Percentiles rank a stretch among this genome's conserved stretches.
Evolutionary conservation across 2,329 filamentous ascomycete species (phyloP).

Genomic region (Microdochium bolleyi): DNA sequence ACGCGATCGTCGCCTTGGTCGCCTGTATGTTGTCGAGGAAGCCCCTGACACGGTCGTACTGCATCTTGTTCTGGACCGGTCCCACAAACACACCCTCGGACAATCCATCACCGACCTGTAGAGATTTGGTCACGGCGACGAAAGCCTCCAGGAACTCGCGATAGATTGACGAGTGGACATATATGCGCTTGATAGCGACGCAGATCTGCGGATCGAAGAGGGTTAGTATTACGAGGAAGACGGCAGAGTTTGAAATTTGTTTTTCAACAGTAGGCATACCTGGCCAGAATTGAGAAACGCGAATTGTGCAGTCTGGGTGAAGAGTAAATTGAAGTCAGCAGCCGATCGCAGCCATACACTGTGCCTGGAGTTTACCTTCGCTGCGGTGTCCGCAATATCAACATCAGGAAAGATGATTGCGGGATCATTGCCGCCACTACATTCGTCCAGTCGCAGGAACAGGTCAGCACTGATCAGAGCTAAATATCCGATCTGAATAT

Average conservation of each 20-base stretch:
- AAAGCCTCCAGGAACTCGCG: constrained; percentile 32
- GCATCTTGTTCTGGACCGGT: constrained; percentile 12
- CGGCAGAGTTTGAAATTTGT: constrained; percentile 12
- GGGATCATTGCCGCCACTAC: constrained; percentile 48
- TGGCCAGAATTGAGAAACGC: constrained; percentile 39
- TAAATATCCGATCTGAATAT: no score
- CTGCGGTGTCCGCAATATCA: constrained; percentile 48
- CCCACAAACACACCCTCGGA: constrained; percentile 8
- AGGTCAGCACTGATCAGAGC: neutral
- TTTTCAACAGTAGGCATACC: neutral
- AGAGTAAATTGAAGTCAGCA: constrained; percentile 3
- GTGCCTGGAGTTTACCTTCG: constrained; percentile 4
- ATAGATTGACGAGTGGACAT: constrained; percentile 46
- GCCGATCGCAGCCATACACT: neutral
- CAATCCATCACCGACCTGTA: constrained; percentile 6
- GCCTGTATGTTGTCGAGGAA: constrained; percentile 14
- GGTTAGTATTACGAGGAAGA: constrained; percentile 28
- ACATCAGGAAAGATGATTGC: constrained; percentile 52
- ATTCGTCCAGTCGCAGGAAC: constrained; percentile 4
- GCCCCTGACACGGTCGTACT: constrained; percentile 13
- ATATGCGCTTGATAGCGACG: constrained; percentile 42
- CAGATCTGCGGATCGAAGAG: constrained; percentile 22
- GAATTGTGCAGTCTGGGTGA: constrained; percentile 26
- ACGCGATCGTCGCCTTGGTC: constrained; percentile 8
- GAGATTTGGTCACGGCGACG: constrained; percentile 22